Evolutionary conservation across 495 filamentous ascomycete genomes (phyloP).

Genomic region (Trichoderma erinaceum): DNA sequence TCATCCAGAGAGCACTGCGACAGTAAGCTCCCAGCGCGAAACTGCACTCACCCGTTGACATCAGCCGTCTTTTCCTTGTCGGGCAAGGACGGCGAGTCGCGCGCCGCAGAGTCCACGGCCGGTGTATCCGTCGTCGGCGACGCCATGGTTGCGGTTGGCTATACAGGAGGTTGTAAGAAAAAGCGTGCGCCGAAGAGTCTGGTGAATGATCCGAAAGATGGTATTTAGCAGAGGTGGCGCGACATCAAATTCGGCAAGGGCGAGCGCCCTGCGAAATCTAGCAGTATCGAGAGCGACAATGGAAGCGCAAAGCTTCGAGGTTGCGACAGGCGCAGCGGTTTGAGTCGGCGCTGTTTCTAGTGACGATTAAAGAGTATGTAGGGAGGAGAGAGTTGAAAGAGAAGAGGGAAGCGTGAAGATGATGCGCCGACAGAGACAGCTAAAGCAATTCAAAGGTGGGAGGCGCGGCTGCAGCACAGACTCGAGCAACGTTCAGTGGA

Average conservation of each 20-base stretch:
- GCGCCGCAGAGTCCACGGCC: conserved; percentile 43
- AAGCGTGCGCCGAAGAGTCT: not conserved
- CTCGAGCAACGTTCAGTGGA: not conserved
- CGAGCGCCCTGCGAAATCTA: conserved; percentile 5
- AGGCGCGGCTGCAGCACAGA: not conserved
- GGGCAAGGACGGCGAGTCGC: conserved; percentile 33
- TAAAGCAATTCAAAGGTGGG: not conserved
- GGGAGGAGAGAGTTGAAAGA: not conserved
- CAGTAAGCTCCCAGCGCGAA: not conserved
- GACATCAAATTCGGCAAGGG: conserved; percentile 29
- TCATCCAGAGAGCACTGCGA: not conserved
- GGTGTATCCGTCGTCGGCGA: conserved; percentile 41
- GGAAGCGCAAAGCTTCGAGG: conserved; percentile 13
- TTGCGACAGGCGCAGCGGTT: not conserved
- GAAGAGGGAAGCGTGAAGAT: not conserved
- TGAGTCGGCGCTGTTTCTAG: too few relatives aligned
- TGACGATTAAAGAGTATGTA: conserved; percentile 16
- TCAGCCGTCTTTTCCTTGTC: conserved; percentile 32
- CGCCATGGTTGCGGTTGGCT: conserved; percentile 51
- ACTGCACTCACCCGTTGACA: conserved; percentile 14
- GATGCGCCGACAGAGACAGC: not conserved
- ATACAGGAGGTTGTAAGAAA: not conserved
- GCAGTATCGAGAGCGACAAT: not conserved
- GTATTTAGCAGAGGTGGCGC: conserved; percentile 18
- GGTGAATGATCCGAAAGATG: conserved; percentile 12